Base-by-base conservation (phyloP, 768 basidiomycete genomes). In the Psilocybe subaeruginosa region DNA sequence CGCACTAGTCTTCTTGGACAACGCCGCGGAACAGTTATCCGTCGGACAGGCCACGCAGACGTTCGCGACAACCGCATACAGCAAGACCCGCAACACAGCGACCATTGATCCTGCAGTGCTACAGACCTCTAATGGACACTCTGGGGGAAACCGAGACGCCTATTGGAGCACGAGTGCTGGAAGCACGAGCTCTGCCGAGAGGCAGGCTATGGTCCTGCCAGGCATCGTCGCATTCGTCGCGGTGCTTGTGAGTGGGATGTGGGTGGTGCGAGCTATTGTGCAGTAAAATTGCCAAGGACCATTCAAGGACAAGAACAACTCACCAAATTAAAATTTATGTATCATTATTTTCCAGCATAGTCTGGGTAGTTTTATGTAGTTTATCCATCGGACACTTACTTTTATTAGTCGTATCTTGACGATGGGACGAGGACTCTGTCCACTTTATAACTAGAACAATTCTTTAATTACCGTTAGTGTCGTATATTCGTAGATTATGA, bases 1-100 rank as follows among this genome's bases (percentile, higher is more conserved):
- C 90, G 0, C 23, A 0, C 78, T 93, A 46, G 88, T 93, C 58
- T 91, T 91, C 78, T 76, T 93, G 17, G 82, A 71, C 43, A 59
- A 59, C 23, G 51, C 56, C 0, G 62, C 59, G 1, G 61, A 63
- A 2, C 47, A 56, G 16, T 27, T 66, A 2, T 23, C 52, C 7
- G 30, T 72, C 2, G 68, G 70, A 2, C 72, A 73, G 53, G 66
- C 69, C 2, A 60, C 63, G n/a, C 60, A 61, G 64, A 87, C 85
- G 16, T 90, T 85, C 68, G 63, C 84, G 8, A 88, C 84, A 6
- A 87, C 87, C 0, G 82, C 80, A 11, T 69, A 76, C 16, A 88
- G 87, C 7, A 82, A 81, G 64, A 74, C 71, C 12, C 68, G 67
- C 19, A 84, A 84, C 59, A 86, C 86, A 0, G 80, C 78, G 1